These are phyloP conservation scores for Ophiocordyceps sinensis DNA, from an alignment of 2,329 filamentous ascomycete genomes.

Conservation along the genomic window DNA sequence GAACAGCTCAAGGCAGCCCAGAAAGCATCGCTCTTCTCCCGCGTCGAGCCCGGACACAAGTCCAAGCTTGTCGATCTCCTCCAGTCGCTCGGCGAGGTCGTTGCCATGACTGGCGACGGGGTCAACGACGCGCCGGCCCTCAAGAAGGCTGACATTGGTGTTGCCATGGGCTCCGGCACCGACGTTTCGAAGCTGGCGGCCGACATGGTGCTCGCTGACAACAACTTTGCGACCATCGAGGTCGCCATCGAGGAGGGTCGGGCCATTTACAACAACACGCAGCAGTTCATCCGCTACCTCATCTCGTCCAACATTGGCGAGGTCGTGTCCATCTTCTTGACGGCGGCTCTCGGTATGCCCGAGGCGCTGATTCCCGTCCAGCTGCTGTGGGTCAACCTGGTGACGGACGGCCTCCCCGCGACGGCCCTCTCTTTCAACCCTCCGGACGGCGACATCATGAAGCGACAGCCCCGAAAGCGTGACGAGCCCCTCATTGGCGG, in stretches of 20 bases:
- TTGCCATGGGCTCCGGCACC: slow-evolving; percentile 96
- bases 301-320: slow-evolving; percentile 99
- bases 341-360: slow-evolving; percentile 90
- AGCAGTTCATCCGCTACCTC: slow-evolving; percentile 97
- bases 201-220: slow-evolving; percentile 96
- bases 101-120: slow-evolving; percentile 97
- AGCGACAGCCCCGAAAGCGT: slow-evolving; percentile 74
- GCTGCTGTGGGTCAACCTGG: slow-evolving; percentile 95
- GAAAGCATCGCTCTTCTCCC: slow-evolving; percentile 81
- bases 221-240: slow-evolving; percentile 98
- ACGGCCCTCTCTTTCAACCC: slow-evolving; percentile 97
- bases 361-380: slow-evolving; percentile 95
- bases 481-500: slow-evolving; percentile 86
- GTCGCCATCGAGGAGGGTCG: slow-evolving; percentile 91
- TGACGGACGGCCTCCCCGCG: slow-evolving; percentile 91
- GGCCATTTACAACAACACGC: slow-evolving; percentile 99
- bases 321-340: slow-evolving; percentile 97
- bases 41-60: slow-evolving; percentile 92
- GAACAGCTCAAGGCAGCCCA: slow-evolving; percentile 78
- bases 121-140: slow-evolving; percentile 96
- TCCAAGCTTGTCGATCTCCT: slow-evolving; percentile 95
- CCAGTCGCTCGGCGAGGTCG: slow-evolving; percentile 82
- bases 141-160: slow-evolving; percentile 97
- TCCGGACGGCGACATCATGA: slow-evolving; percentile 97
- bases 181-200: slow-evolving; percentile 93